These are phyloP conservation scores for Hypoxylon trugodes DNA, from an alignment of 495 filamentous ascomycete genomes.

Conservation along the genomic window DNA sequence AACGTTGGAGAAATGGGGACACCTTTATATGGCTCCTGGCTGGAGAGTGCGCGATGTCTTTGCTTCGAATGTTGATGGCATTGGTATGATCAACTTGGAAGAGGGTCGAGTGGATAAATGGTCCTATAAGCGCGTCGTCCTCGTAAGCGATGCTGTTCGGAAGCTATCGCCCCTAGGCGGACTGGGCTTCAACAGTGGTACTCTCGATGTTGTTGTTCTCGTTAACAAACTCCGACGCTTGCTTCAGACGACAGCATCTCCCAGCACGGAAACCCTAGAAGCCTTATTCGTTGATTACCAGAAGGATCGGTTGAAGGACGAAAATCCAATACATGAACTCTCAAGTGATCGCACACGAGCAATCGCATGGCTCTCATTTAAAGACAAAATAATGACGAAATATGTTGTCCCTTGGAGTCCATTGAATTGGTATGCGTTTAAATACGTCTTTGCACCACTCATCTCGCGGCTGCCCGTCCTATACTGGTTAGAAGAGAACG, in stretches of 20 bases:
- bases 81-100: constrained; percentile 48
- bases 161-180: constrained; percentile 54
- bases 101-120: constrained; percentile 52
- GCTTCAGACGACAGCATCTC: constrained; percentile 11
- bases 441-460: constrained; percentile 21
- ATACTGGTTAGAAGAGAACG: constrained; percentile 38
- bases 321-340: constrained; percentile 24
- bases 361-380: constrained; percentile 20
- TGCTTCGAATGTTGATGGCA: constrained; percentile 24
- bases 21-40: constrained; percentile 44
- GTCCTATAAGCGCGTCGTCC: constrained; percentile 50
- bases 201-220: constrained; percentile 54
- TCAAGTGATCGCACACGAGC: constrained; percentile 35
- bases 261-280: constrained; percentile 27
- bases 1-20: constrained; percentile 36
- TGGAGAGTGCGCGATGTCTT: constrained; percentile 52
- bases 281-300: constrained; percentile 35
- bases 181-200: constrained; percentile 51
- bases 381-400: constrained; percentile 31
- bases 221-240: constrained; percentile 49
- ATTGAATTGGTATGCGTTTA: constrained; percentile 9
- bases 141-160: constrained; percentile 55
- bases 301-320: constrained; percentile 22
- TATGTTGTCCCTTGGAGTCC: constrained; percentile 27
- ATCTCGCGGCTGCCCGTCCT: constrained; percentile 33